Base-by-base conservation (phyloP, 306 rosid genomes). In the Astragalus glycyphyllos region DNA sequence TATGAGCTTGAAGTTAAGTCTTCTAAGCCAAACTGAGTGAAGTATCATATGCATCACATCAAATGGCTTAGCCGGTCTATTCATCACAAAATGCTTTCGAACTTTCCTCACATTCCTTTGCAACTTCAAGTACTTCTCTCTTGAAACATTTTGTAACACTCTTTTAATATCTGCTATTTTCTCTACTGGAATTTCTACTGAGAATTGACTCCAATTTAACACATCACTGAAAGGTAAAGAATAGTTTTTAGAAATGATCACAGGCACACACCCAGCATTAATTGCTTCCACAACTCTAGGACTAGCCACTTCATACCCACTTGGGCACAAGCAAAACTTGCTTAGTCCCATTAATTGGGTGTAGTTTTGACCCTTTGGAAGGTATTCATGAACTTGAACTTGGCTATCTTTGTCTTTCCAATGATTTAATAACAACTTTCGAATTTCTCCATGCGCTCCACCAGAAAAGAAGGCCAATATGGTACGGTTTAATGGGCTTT, bases 261-360 rank as follows among this genome's bases (percentile, higher is more conserved):
- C 92, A 0, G 96, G 98, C 2, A 87, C 94, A 73, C 98, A 89
- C 0, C 88, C 94, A 0, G 81, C 88, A 57, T 84, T 55, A 11
- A 89, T 79, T 17, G 98, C 94, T 75, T 86, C 88, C 67, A 83
- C 95, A 23, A 89, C 72, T 72, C 98, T 87, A 2, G 98, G 98
- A 29, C 96, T 92, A 2, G 95, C 95, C 23, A 20, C 23, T 20
- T 20, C 23, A 2, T 20, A 20, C 23, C 23, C 23, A 20, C 23
- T 20, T 20, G 98, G 96, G 73, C 96, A 89, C 75, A 92, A 76
- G 49, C 96, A 92, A 58, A 81, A 92, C 85, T 82, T 92, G 72
- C 83, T 83, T 15, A 20, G 69, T 1, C 83, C 90, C 86, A 92
- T 92, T 63, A 78, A 23, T 63, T 76, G 46, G 8, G 84, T 81